A percentile compares a stretch with the other conserved stretches of the same genome.
Conservation (phyloP, 2,329 filamentous ascomycete genomes). For the Hymenoscyphus salicellus region DNA sequence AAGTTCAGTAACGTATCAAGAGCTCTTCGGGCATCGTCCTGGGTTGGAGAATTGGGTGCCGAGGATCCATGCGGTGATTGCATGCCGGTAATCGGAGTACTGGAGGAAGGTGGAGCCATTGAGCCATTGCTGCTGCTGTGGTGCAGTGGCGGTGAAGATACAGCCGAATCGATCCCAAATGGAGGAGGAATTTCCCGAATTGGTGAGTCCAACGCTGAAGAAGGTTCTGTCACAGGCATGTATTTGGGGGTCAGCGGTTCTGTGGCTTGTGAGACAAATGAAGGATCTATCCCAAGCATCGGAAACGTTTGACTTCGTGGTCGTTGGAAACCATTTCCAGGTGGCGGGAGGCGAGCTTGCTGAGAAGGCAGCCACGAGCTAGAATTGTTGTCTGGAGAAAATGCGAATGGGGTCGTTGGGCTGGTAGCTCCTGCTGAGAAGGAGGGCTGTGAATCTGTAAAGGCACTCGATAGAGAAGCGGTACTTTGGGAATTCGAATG, state of each 20-base stretch:
- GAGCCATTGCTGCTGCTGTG: constrained; percentile 52
- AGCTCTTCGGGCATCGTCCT: constrained; percentile 81
- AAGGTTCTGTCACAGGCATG: constrained; percentile 38
- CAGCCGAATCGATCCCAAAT: constrained; percentile 37
- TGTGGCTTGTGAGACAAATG: constrained; percentile 50
- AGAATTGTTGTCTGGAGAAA: constrained; percentile 70
- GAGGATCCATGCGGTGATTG: constrained; percentile 51
- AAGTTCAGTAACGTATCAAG: constrained; percentile 79
- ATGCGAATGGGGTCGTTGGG: constrained; percentile 69
- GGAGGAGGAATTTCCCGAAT: constrained; percentile 43
- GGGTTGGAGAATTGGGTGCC: constrained; percentile 63
- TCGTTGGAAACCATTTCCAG: constrained; percentile 55
- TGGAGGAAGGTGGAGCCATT: constrained; percentile 41
- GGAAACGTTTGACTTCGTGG: constrained; percentile 89
- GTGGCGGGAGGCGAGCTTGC: constrained; percentile 47
- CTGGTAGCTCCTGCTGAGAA: constrained; percentile 68
- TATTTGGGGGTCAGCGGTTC: constrained; percentile 56
- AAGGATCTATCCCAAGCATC: constrained; percentile 59
- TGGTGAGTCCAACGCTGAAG: constrained; percentile 49
- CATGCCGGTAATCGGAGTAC: constrained; percentile 37
- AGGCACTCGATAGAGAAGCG: constrained; percentile 65
- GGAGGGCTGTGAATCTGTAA: constrained; percentile 62
- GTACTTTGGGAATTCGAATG: constrained; percentile 65
- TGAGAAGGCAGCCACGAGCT: constrained; percentile 62
- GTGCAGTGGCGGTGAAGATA: constrained; percentile 46